phyloP scores from a whole-genome alignment of 1,284 basidiomycete species.

The Puccinia polysora region DNA sequence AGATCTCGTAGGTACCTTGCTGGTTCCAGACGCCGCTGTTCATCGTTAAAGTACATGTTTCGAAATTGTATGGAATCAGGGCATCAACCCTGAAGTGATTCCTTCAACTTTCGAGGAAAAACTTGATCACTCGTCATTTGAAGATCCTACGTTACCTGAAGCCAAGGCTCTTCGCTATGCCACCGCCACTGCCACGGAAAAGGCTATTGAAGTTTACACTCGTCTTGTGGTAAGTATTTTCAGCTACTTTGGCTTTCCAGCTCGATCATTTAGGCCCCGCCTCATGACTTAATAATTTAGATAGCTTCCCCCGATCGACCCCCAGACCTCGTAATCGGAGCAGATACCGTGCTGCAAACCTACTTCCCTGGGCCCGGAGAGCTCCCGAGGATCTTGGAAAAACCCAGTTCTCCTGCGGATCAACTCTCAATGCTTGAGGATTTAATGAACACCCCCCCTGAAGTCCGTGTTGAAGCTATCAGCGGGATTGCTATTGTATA shows the following conservation, averaged over 20 bases:
- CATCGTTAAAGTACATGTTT: background rate
- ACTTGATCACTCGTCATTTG: conserved; percentile 9
- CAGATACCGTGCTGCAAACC: conserved; percentile 49
- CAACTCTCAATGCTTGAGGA: conserved; percentile 33
- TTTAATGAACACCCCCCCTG: conserved; percentile 26
- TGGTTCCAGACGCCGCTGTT: background rate
- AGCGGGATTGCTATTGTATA: conserved; percentile 19
- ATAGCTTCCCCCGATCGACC: conserved; percentile 46
- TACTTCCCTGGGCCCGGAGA: conserved; percentile 47
- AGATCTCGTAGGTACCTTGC: conserved; percentile 8
- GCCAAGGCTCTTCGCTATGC: conserved; percentile 46
- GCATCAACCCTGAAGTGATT: conserved; percentile 26
- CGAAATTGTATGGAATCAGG: conserved; percentile 9
- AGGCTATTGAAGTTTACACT: conserved; percentile 47
- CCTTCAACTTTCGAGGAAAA: conserved; percentile 27
- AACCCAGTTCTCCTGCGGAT: conserved; percentile 46
- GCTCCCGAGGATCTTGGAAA: conserved; percentile 45
- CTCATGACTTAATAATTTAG: conserved; percentile 43
- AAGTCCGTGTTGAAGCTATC: conserved; percentile 13
- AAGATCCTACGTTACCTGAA: conserved; percentile 43
- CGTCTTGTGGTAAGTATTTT: conserved; percentile 46
- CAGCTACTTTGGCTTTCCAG: background rate
- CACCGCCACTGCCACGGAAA: conserved; percentile 43
- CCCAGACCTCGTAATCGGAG: conserved; percentile 47
- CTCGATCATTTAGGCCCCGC: conserved; percentile 46